These are phyloP conservation scores for Balakata baccata DNA, from an alignment of 345 rosid species.

Conservation along the genomic window DNA sequence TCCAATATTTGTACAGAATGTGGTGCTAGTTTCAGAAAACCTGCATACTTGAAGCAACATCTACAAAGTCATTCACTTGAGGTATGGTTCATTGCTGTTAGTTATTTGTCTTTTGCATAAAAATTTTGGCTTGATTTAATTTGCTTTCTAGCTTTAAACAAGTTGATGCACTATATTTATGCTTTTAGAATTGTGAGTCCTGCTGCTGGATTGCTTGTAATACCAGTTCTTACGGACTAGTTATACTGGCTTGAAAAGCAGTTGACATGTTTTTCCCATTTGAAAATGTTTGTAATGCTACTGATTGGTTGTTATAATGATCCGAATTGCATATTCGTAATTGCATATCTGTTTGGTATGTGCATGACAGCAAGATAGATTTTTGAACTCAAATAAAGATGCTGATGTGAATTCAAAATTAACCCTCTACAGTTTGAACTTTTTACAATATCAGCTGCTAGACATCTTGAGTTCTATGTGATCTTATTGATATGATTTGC, in stretches of 20 bases:
- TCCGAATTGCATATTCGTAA: too few relatives aligned
- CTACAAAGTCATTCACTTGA: constrained; percentile 74
- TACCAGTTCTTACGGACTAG: too few relatives aligned
- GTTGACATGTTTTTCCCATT: too few relatives aligned
- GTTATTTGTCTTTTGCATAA: background rate
- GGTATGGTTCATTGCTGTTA: constrained; percentile 35
- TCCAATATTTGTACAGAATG: constrained; percentile 55
- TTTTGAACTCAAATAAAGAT: too few relatives aligned
- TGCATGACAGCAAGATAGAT: background rate
- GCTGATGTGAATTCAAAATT: too few relatives aligned
- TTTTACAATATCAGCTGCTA: too few relatives aligned
- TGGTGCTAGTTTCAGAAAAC: constrained; percentile 70
- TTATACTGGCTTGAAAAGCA: too few relatives aligned
- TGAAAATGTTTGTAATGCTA: too few relatives aligned
- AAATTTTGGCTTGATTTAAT: too few relatives aligned
- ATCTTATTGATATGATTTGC: background rate
- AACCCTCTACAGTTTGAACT: too few relatives aligned
- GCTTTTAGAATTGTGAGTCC: background rate
- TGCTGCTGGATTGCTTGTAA: background rate
- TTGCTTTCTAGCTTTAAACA: background rate
- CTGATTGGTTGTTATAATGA: too few relatives aligned
- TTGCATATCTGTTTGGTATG: background rate
- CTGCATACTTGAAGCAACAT: constrained; percentile 80
- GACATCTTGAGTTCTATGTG: background rate
- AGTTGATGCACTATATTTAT: too few relatives aligned